Percentiles rank a stretch among this genome's conserved stretches.
phyloP scores from a whole-genome alignment of 768 basidiomycete genomes.

The Phaeotremella fagi region DNA sequence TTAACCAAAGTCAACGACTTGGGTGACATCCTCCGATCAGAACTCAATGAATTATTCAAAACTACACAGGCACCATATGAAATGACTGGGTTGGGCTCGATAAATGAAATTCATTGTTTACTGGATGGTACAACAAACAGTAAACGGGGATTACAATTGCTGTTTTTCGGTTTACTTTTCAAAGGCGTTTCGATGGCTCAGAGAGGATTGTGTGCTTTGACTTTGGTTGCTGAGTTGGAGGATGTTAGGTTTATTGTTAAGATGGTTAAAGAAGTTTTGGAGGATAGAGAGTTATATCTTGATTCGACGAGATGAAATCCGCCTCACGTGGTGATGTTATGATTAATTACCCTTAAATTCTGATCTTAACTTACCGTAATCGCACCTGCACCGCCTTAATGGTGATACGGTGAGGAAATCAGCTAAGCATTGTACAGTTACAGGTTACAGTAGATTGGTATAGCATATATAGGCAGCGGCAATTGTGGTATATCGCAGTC shows the following conservation, averaged over 20 bases:
- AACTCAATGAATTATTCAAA: conserved; percentile 9
- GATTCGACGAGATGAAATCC: too few species aligned
- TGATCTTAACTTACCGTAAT: too few species aligned
- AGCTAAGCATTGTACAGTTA: too few species aligned
- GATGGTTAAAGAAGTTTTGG: conserved; percentile 10
- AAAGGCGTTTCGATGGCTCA: conserved; percentile 13
- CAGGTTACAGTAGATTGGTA: too few species aligned
- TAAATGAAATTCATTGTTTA: conserved; percentile 19
- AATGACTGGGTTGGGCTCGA: conserved; percentile 25
- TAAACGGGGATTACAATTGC: conserved; percentile 1
- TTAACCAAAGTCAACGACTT: conserved; percentile 11
- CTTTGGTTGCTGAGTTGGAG: neutral
- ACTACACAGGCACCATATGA: neutral
- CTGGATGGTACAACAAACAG: neutral
- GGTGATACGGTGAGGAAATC: too few species aligned
- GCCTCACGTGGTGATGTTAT: too few species aligned
- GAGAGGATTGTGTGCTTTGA: conserved; percentile 13
- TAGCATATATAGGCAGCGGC: too few species aligned
- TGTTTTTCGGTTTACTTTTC: conserved; percentile 13
- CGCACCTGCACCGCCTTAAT: too few species aligned
- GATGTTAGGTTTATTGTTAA: conserved; percentile 1
- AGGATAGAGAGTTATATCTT: too few species aligned
- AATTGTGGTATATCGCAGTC: too few species aligned
- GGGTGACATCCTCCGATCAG: conserved; percentile 13
- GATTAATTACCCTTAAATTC: too few species aligned